phyloP scores from a whole-genome alignment of 768 basidiomycete genomes.

The Boletus speciosus region DNA sequence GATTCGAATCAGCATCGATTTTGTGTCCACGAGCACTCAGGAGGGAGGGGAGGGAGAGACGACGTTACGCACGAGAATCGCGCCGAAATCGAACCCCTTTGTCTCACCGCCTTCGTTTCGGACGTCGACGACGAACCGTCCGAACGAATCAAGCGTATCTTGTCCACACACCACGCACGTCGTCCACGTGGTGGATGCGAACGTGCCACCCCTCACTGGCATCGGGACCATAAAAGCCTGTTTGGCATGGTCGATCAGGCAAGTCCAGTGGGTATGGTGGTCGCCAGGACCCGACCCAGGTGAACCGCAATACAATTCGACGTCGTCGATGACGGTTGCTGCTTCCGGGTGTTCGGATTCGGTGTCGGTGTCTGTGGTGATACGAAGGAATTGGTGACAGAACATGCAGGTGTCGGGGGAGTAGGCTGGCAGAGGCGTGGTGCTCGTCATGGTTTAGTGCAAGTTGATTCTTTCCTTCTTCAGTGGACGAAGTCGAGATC shows the following conservation, averaged over 20 bases:
- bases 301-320: constrained; percentile 23
- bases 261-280: constrained; percentile 28
- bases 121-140: constrained; percentile 24
- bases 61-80: constrained; percentile 21
- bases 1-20: not conserved
- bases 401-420: constrained; percentile 26
- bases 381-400: constrained; percentile 15
- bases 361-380: constrained; percentile 4
- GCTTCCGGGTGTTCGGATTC: constrained; percentile 1
- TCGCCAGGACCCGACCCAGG: constrained; percentile 19
- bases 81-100: constrained; percentile 24
- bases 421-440: constrained; percentile 6
- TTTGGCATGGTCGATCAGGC: constrained; percentile 23
- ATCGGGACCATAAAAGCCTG: not conserved
- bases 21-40: not conserved
- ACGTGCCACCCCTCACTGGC: not conserved
- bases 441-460: constrained; percentile 2
- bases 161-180: constrained; percentile 16
- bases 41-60: not conserved
- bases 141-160: constrained; percentile 13
- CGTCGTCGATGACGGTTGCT: constrained; percentile 20
- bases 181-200: not conserved
- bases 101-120: constrained; percentile 28
- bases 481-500: not conserved
- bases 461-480: not conserved